Evolutionary conservation across 2,329 filamentous ascomycete genomes (phyloP).

Genomic region (Aspergillus sojae): DNA sequence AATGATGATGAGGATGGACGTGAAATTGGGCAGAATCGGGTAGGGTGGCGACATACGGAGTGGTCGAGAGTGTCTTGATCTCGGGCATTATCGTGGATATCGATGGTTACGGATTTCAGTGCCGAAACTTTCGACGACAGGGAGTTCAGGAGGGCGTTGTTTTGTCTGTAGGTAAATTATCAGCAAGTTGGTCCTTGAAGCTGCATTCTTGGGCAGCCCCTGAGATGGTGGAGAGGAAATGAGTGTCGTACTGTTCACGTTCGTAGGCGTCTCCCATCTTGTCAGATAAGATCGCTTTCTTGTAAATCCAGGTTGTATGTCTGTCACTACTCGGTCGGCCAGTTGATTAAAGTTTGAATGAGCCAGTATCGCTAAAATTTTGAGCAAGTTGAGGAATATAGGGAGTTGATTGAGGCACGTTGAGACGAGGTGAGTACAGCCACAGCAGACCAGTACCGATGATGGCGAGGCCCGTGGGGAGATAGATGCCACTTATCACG

Average conservation of each 20-base stretch:
- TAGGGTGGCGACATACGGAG: conserved; percentile 62
- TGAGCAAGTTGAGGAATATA: neutral
- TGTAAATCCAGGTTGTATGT: neutral
- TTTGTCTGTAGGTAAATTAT: conserved; percentile 62
- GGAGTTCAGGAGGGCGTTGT: conserved; percentile 91
- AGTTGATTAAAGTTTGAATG: neutral
- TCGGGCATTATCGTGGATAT: conserved; percentile 96
- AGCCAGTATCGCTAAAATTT: neutral
- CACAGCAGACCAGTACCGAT: neutral
- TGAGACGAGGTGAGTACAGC: neutral
- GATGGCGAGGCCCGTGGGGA: conserved; percentile 1
- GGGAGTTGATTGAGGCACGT: neutral
- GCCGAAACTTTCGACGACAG: conserved; percentile 89
- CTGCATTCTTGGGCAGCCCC: neutral
- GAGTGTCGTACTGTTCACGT: conserved; percentile 62
- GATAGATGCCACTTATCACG: conserved; percentile 3
- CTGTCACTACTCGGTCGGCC: neutral
- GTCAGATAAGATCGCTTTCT: neutral
- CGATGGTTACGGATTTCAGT: conserved; percentile 88
- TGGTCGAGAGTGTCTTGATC: conserved; percentile 86
- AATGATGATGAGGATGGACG: neutral
- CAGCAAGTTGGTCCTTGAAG: neutral
- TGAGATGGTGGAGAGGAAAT: neutral
- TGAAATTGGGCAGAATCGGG: neutral
- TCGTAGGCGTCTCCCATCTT: conserved; percentile 76